Conservation (phyloP, 495 filamentous ascomycete genomes). For the Lasiosphaeria ovina region DNA sequence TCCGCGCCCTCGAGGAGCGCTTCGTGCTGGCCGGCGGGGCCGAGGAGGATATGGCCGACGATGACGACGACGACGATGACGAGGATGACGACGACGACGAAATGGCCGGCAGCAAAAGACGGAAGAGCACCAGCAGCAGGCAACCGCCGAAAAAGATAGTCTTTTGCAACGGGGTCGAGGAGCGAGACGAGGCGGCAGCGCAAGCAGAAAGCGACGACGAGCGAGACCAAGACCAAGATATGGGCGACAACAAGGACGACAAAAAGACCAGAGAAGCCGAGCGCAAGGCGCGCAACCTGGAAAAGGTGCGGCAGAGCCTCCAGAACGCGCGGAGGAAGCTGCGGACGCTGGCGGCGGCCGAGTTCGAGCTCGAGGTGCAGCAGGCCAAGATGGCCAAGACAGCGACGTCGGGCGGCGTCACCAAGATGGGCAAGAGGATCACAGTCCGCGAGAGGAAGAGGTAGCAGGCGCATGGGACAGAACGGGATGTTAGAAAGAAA, state of each 20-base stretch:
- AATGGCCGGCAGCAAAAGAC: conserved; percentile 8
- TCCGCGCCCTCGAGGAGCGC: conserved; percentile 43
- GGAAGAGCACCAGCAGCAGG: conserved; percentile 6
- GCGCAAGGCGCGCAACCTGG: conserved; percentile 47
- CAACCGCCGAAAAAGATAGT: conserved; percentile 43
- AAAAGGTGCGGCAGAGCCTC: conserved; percentile 50
- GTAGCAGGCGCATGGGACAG: conserved; percentile 37
- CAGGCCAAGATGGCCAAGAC: conserved; percentile 66
- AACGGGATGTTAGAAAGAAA: background rate
- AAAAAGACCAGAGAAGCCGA: conserved; percentile 46
- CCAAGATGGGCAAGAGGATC: conserved; percentile 78
- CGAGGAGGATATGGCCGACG: conserved; percentile 31
- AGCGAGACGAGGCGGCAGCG: conserved; percentile 32
- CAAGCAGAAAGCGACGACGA: conserved; percentile 9
- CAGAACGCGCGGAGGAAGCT: conserved; percentile 66
- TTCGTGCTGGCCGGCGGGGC: conserved; percentile 37
- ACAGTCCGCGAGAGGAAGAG: conserved; percentile 81
- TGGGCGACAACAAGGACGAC: conserved; percentile 45
- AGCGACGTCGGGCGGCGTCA: conserved; percentile 67
- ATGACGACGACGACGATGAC: conserved; percentile 25
- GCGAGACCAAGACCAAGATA: conserved; percentile 11
- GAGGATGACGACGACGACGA: conserved; percentile 27
- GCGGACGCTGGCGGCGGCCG: conserved; percentile 65
- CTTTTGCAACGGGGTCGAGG: conserved; percentile 40
- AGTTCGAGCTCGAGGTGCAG: conserved; percentile 71